A percentile compares a stretch with the other conserved stretches of the same genome.
phyloP scores from a whole-genome alignment of 495 filamentous ascomycete species.

The Talaromyces adpressus region DNA sequence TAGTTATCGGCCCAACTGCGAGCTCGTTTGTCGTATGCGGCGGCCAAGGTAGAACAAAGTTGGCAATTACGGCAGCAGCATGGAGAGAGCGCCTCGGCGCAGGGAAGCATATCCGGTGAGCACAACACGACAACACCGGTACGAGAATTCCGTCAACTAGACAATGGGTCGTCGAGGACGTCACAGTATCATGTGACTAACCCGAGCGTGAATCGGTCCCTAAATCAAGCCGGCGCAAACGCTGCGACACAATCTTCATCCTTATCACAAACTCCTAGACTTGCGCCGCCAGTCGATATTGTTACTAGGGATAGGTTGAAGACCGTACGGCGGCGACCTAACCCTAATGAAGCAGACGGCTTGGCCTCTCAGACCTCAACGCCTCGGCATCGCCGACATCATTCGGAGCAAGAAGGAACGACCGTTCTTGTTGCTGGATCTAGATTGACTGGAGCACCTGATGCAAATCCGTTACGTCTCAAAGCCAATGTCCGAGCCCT shows the following conservation, averaged over 20 bases:
- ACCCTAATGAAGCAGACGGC: slow-evolving; percentile 27
- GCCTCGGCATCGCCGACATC: slow-evolving; percentile 27
- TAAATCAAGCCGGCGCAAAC: background rate
- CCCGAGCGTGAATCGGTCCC: background rate
- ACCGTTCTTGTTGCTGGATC: slow-evolving; percentile 27
- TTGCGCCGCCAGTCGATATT: slow-evolving; percentile 59
- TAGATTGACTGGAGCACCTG: slow-evolving; percentile 25
- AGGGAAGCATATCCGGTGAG: background rate
- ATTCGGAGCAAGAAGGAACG: slow-evolving; percentile 31
- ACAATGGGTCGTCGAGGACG: slow-evolving; percentile 12
- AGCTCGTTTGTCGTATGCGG: slow-evolving; percentile 77
- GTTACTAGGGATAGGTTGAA: slow-evolving; percentile 20
- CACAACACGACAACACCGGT: background rate
- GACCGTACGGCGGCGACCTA: slow-evolving; percentile 28
- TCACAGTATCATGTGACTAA: background rate
- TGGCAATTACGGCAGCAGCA: slow-evolving; percentile 53
- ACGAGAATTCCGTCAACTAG: background rate
- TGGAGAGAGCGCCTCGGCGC: background rate
- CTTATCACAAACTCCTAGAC: slow-evolving; percentile 18
- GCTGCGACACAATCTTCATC: background rate
- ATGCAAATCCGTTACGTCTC: slow-evolving; percentile 26
- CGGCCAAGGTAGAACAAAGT: slow-evolving; percentile 83
- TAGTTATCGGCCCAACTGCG: slow-evolving; percentile 72
- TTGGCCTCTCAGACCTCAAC: slow-evolving; percentile 17
- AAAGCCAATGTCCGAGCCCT: slow-evolving; percentile 8